A percentile compares a stretch with the other conserved stretches of the same genome.
Conservation (phyloP, 768 basidiomycete species). For the Tricholoma terreum region DNA sequence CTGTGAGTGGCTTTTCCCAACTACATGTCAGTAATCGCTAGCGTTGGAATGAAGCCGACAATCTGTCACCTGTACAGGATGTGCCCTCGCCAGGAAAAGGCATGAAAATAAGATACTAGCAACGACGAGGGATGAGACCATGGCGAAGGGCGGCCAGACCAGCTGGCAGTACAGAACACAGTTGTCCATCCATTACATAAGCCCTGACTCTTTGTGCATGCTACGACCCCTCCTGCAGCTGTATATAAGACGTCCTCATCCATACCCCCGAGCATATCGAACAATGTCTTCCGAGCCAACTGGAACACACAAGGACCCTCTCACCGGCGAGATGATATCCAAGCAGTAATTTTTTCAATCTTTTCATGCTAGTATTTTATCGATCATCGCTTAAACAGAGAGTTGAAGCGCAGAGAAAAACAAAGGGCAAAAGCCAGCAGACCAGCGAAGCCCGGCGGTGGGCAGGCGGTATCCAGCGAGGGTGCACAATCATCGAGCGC, state of each 20-base stretch:
- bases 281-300: constrained; percentile 43
- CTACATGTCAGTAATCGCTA: no score
- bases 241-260: constrained; percentile 8
- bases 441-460: constrained; percentile 37
- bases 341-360: constrained; percentile 66
- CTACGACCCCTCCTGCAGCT: constrained; percentile 21
- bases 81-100: no score
- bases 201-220: no score
- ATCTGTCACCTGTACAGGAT: no score
- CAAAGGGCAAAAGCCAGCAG: constrained; percentile 70
- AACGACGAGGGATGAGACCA: no score
- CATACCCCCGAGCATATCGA: constrained; percentile 4
- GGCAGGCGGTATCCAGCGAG: constrained; percentile 37
- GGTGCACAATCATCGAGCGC: constrained; percentile 37
- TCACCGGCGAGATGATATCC: constrained; percentile 96
- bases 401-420: constrained; percentile 92
- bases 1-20: no score
- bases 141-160: no score
- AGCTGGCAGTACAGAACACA: no score
- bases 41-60: no score
- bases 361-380: constrained; percentile 25
- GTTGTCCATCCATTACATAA: no score
- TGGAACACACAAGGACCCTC: constrained; percentile 67
- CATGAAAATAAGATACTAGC: no score
- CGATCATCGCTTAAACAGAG: constrained; percentile 45